phyloP scores from a whole-genome alignment of 371 early-diverging fungal genomes.

The Dichotomocladium elegans region DNA sequence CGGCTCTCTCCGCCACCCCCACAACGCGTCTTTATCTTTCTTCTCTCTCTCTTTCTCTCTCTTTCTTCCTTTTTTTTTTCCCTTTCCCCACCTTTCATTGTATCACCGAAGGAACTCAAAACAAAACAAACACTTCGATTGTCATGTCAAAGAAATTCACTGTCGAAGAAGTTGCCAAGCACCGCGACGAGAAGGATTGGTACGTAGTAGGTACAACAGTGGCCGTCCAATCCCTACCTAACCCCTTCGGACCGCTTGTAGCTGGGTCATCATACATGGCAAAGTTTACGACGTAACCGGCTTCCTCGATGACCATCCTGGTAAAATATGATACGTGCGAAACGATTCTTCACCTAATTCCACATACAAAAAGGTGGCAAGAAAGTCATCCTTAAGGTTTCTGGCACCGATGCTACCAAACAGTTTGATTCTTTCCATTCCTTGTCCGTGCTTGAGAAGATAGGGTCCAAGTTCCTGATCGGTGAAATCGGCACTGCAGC shows the following conservation, averaged over 20 bases:
- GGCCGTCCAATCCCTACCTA: neutral
- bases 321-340: neutral
- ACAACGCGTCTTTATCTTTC: neutral
- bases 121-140: neutral
- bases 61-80: neutral
- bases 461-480: constrained; percentile 55
- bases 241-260: neutral
- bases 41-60: neutral
- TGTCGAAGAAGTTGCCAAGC: constrained; percentile 69
- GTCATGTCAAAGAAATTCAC: constrained; percentile 46
- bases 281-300: constrained; percentile 80
- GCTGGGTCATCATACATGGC: constrained; percentile 88
- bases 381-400: constrained; percentile 74
- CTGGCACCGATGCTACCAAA: constrained; percentile 85
- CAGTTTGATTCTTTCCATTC: constrained; percentile 88
- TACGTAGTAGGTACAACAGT: neutral
- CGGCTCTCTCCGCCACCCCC: neutral
- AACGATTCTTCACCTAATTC: neutral
- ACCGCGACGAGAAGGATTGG: constrained; percentile 72
- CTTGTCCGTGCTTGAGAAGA: constrained; percentile 50
- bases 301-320: constrained; percentile 75
- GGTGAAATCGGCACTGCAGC: constrained; percentile 60
- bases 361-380: constrained; percentile 39
- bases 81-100: neutral
- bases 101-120: neutral